These are phyloP conservation scores for Globisporangium viniferum DNA, from an alignment of 352 stramenopile genomes.

Conservation along the genomic window DNA sequence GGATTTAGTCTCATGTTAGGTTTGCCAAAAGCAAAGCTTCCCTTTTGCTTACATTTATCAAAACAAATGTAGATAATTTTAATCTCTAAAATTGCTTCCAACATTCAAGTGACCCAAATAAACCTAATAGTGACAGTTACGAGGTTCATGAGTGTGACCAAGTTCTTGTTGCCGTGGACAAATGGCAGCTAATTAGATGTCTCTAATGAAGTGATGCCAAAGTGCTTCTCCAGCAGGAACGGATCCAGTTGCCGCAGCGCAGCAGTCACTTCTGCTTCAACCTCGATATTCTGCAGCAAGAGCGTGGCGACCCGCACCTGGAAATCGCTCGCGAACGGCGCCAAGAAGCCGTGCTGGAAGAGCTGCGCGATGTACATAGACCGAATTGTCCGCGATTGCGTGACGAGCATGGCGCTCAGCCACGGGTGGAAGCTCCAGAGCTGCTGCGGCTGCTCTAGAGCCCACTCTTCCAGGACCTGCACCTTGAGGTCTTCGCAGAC, in stretches of 20 bases:
- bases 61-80: neutral
- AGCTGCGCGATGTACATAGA: constrained; percentile 28
- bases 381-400: constrained; percentile 20
- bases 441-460: neutral
- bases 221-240: constrained; percentile 29
- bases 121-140: too few relatives aligned
- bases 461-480: constrained; percentile 5
- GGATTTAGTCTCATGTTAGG: neutral
- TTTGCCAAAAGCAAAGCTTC: neutral
- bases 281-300: constrained; percentile 19
- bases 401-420: constrained; percentile 14
- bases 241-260: constrained; percentile 31
- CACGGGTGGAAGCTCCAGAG: constrained; percentile 14
- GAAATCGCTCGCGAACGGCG: constrained; percentile 39
- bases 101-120: too few relatives aligned
- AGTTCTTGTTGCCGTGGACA: neutral
- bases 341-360: constrained; percentile 32
- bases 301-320: constrained; percentile 33
- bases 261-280: constrained; percentile 16
- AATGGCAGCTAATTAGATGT: neutral
- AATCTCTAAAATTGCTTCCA: too few relatives aligned
- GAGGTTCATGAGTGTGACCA: too few relatives aligned
- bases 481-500: constrained; percentile 2
- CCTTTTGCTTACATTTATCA: neutral
- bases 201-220: constrained; percentile 11